Evolutionary conservation across 1,284 basidiomycete genomes (phyloP).

Genomic region (Ceratobasidium sp.): DNA sequence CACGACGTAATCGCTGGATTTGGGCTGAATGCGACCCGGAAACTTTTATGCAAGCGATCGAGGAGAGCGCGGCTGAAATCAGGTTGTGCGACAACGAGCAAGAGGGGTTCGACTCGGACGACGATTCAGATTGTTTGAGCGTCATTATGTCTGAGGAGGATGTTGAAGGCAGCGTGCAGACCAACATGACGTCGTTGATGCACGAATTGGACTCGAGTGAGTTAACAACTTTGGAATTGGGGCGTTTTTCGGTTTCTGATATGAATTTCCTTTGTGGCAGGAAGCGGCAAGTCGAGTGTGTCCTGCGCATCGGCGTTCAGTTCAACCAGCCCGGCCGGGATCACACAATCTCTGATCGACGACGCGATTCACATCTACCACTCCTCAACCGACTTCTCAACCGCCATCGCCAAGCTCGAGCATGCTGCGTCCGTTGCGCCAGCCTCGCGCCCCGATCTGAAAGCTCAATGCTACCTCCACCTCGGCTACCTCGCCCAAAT

Average conservation of each 20-base stretch:
- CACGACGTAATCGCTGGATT: constrained; percentile 38
- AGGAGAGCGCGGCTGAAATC: constrained; percentile 36
- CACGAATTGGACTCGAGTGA: constrained; percentile 12
- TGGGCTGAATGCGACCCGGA: constrained; percentile 41
- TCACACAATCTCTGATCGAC: constrained; percentile 29
- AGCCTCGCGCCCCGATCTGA: constrained; percentile 30
- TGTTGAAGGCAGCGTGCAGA: constrained; percentile 30
- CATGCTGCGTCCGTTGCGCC: constrained; percentile 46
- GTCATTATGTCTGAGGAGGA: constrained; percentile 40
- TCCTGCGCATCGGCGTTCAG: not conserved
- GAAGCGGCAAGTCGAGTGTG: constrained; percentile 24
- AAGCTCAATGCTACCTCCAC: constrained; percentile 39
- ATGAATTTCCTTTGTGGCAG: not conserved
- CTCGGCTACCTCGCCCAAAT: constrained; percentile 38
- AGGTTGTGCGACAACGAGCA: constrained; percentile 41
- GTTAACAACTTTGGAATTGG: too few relatives aligned
- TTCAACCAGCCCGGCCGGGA: not conserved
- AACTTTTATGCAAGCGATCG: constrained; percentile 19
- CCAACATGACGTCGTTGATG: constrained; percentile 21
- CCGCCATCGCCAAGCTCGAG: constrained; percentile 60
- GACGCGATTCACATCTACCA: constrained; percentile 57
- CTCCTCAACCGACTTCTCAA: constrained; percentile 59
- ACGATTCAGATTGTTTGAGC: constrained; percentile 41
- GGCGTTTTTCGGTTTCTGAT: not conserved
- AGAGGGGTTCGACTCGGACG: constrained; percentile 34